Conservation (phyloP, 139 green algal genomes). For the Mesotaenium endlicherianum region DNA sequence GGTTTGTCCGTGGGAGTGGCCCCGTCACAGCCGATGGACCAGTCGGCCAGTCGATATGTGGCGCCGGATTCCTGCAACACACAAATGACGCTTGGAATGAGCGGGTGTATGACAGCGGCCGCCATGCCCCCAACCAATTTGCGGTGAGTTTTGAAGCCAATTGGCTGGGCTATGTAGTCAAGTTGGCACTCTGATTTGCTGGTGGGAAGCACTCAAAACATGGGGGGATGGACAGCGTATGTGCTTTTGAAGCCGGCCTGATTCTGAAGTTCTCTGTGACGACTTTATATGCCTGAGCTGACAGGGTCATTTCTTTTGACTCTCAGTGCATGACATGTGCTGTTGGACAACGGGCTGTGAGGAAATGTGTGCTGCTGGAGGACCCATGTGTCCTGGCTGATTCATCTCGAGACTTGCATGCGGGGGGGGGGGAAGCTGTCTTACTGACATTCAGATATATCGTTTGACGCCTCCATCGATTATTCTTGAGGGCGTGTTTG, state of each 20-base stretch:
- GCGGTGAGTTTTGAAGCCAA: background rate
- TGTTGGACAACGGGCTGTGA: no score
- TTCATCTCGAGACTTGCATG: no score
- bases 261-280: background rate
- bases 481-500: background rate
- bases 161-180: background rate
- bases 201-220: background rate
- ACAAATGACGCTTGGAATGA: slow-evolving; percentile 8
- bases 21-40: background rate
- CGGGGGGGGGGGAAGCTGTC: no score
- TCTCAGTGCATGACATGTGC: no score
- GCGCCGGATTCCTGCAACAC: background rate
- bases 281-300: no score
- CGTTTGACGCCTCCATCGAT: background rate
- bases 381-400: no score
- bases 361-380: no score
- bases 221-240: no score
- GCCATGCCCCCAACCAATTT: background rate
- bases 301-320: no score
- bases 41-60: background rate
- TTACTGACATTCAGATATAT: background rate
- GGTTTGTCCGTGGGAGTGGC: background rate
- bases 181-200: background rate
- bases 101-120: background rate
- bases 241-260: background rate